Evolutionary conservation across 192 early-diverging fungal species (phyloP), one percentile per base, ranked within the genome.

Genomic region (Coemansia reversa): DNA sequence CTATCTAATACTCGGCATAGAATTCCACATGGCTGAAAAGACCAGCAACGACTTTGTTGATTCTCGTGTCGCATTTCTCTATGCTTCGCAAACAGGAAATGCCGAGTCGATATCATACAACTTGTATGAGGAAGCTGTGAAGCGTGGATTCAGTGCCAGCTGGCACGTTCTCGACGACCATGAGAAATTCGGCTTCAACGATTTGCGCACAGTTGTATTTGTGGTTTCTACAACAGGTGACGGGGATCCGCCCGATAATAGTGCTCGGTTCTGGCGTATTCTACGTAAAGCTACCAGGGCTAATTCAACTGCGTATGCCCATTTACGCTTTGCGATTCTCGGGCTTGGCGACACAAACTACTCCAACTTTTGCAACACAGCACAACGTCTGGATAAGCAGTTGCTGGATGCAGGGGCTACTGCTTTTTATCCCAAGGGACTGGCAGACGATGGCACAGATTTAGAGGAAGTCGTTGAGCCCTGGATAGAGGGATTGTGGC

Each of bases 321-420:
- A 76, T 25, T 35, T 81, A 47, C 71, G 77, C 20, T 75, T 57
- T 51, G 66, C 81, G n/a, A 63, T 81, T n/a, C 61, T 80, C 27
- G 93, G 93, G 5, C 83, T 98, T 23, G 96, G 96, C 16, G 96
- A 98, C 64, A 94, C 93, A 18, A 96, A 98, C 70, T 98, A 96
- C 73, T 84, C 86, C 52, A 94, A 96, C 71, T 98, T 96, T 72
- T 92, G 91, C 65, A 91, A 94, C 50, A 91, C 93, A 0, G 90
- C 87, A 6, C 90, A 90, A 72, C 75, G 90, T 11, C 69, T 98
- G 23, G 94, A 95, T 39, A 86, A 85, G 68, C 86, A 88, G 74
- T 72, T 93, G 67, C 70, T 80, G 49, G 92, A 92, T 33, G 69
- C 90, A 5, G 93, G 94, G 0, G 92, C 90, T 0, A 70, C 76